Evolutionary conservation across 495 filamentous ascomycete species (phyloP).

Genomic region (Tuber melanosporum): DNA sequence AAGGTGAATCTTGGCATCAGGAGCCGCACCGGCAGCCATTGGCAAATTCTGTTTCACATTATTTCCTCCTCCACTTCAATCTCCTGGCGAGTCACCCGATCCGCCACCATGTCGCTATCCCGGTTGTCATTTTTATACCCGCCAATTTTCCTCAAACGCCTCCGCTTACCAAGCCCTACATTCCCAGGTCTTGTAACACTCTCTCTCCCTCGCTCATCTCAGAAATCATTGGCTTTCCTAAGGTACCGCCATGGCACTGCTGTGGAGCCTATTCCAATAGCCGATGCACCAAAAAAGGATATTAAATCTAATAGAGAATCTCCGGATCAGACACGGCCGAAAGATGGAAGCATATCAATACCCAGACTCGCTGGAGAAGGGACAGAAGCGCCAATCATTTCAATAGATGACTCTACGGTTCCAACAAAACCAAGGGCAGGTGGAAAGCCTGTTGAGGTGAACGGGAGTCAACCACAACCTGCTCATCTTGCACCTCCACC

Average conservation of each 20-base stretch:
- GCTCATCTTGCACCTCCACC: conserved; percentile 54
- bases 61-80: conserved; percentile 47
- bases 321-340: not conserved
- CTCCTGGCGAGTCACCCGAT: conserved; percentile 46
- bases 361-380: conserved; percentile 29
- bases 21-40: conserved; percentile 16
- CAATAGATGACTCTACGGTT: conserved; percentile 15
- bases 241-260: conserved; percentile 55
- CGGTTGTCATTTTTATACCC: conserved; percentile 72
- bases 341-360: not conserved
- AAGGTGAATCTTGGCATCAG: conserved; percentile 16
- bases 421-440: conserved; percentile 32
- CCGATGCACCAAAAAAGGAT: conserved; percentile 10
- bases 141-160: conserved; percentile 52
- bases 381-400: conserved; percentile 30
- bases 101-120: conserved; percentile 55
- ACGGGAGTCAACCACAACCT: conserved; percentile 19
- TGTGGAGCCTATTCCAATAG: conserved; percentile 51
- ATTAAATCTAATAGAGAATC: not conserved
- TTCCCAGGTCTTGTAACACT: not conserved
- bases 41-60: conserved; percentile 6
- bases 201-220: not conserved
- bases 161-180: conserved; percentile 41
- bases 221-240: conserved; percentile 10
- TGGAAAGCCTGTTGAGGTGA: conserved; percentile 20